Base-by-base conservation (phyloP, 2,329 filamentous ascomycete genomes). In the Diaporthe vaccinii region DNA sequence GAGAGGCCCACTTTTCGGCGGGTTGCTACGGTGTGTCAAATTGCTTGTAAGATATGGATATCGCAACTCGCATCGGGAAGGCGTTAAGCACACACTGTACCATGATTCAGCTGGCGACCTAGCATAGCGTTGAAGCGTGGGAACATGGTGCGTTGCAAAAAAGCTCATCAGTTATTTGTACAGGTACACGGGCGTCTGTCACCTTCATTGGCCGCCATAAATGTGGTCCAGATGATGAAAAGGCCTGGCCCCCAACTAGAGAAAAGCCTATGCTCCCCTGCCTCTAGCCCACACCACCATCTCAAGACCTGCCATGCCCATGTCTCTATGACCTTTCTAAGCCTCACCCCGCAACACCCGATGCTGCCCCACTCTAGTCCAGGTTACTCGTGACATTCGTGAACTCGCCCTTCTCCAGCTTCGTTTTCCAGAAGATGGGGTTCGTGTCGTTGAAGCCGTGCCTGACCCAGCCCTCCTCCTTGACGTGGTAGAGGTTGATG, bases 391-490 rank as follows among this genome's bases (percentile, higher is more conserved):
- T 97, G 72, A 98, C 96, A 84, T 98, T 98, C 78, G 93, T 96
- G 86, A 99, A 99, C 89, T 99, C 97, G 85, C 96, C 96, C 91
- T 98, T 98, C 85, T 98, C 94, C 82, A 99, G 87, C 92, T 99
- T 99, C 68, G 96, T 98, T 90, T 98, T 94, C 97, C 97, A 99
- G 93, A 99, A 99, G 83, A 98, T 98, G 59, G 96, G 96, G 89
- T 98, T 98, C 80, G 96, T 98, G 86, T 99, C 97, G 83, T 89
- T 95, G 90, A 99, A 99, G 77, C 97, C 97, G 83, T 98, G 96
- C 91, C 98, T 98, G 82, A 98, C 96, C 97, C 97, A 99, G 80
- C 97, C 97, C 78, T 95, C 93, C 89, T 99, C 96, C 92, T 98
- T 98, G 84, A 99, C 96, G 83, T 99, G 97, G 87, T 99, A 99